Conservation (phyloP, 306 rosid species). For the Casuarina cunninghamiana region DNA sequence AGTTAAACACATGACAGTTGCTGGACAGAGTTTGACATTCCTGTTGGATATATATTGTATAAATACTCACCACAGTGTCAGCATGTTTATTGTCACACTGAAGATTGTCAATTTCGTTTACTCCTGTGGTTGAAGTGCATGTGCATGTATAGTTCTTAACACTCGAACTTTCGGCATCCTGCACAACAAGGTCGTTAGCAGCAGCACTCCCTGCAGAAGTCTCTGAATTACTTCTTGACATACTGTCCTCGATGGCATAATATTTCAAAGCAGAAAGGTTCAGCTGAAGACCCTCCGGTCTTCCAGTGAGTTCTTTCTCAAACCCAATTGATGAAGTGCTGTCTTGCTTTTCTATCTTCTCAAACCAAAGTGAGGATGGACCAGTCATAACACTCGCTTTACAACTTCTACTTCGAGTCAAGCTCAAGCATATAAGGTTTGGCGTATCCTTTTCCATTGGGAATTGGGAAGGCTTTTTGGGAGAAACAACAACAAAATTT, state of each 20-base stretch:
- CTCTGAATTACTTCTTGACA: slow-evolving; percentile 39
- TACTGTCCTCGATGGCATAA: slow-evolving; percentile 34
- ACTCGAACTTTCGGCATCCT: slow-evolving; percentile 33
- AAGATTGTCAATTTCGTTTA: slow-evolving; percentile 34
- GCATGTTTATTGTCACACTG: slow-evolving; percentile 30
- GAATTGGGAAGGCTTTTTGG: slow-evolving; percentile 48
- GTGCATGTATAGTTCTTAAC: slow-evolving; percentile 31
- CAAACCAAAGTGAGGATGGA: slow-evolving; percentile 51
- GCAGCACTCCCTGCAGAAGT: slow-evolving; percentile 36
- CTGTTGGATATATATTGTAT: too few relatives aligned
- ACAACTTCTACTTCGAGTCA: slow-evolving; percentile 77
- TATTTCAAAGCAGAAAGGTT: slow-evolving; percentile 48
- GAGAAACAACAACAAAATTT: slow-evolving; percentile 45
- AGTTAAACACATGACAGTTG: slow-evolving; percentile 15
- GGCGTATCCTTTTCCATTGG: slow-evolving; percentile 28
- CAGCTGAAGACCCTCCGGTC: slow-evolving; percentile 55
- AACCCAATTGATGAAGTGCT: slow-evolving; percentile 56
- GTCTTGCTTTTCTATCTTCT: slow-evolving; percentile 47
- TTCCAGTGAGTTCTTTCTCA: slow-evolving; percentile 62
- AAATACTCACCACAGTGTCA: slow-evolving; percentile 52
- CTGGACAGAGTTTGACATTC: neutral
- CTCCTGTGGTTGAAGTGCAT: slow-evolving; percentile 31
- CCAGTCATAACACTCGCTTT: slow-evolving; percentile 58
- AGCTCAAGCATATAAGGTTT: slow-evolving; percentile 37
- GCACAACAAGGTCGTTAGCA: slow-evolving; percentile 30